A percentile compares a stretch with the other conserved stretches of the same genome.
These are phyloP conservation scores for Boletus rufocinnamomeus DNA, from an alignment of 768 basidiomycete species.

Conservation along the genomic window DNA sequence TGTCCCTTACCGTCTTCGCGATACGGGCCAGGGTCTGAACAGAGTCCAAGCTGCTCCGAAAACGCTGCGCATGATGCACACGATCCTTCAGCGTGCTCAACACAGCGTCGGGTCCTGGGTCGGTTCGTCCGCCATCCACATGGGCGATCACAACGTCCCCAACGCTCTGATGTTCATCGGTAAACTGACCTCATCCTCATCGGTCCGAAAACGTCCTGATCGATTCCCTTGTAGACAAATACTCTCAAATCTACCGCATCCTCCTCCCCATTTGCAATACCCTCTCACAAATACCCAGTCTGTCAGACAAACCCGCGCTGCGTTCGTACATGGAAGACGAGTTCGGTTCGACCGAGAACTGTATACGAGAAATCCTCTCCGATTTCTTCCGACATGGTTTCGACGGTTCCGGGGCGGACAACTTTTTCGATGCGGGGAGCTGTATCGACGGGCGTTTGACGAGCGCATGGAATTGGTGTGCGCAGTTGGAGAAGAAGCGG, in stretches of 20 bases:
- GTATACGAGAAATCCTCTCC: slow-evolving; percentile 67
- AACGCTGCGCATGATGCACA: slow-evolving; percentile 89
- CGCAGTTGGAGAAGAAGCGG: slow-evolving; percentile 80
- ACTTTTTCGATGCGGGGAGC: slow-evolving; percentile 87
- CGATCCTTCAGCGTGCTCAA: slow-evolving; percentile 82
- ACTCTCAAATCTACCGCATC: slow-evolving; percentile 90
- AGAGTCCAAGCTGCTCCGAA: slow-evolving; percentile 86
- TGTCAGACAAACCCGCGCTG: slow-evolving; percentile 68
- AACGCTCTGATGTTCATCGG: slow-evolving; percentile 82
- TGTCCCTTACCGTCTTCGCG: slow-evolving; percentile 75
- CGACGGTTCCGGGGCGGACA: slow-evolving; percentile 89
- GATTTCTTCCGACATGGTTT: slow-evolving; percentile 90
- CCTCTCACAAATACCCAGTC: slow-evolving; percentile 66
- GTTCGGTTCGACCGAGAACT: slow-evolving; percentile 74
- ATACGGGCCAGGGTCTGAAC: slow-evolving; percentile 90
- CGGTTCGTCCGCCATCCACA: slow-evolving; percentile 84
- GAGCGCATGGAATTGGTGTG: slow-evolving; percentile 94
- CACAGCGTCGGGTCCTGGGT: slow-evolving; percentile 81
- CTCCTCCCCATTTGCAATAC: slow-evolving; percentile 85
- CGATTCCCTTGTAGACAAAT: slow-evolving; percentile 58
- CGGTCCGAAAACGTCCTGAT: not conserved
- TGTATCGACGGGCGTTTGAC: slow-evolving; percentile 84
- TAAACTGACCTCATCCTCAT: slow-evolving; percentile 15
- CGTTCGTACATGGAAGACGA: slow-evolving; percentile 79
- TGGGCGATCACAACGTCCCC: slow-evolving; percentile 74